Evolutionary conservation across 805 yeast genomes (phyloP).

Genomic region (Hanseniaspora lindneri): DNA sequence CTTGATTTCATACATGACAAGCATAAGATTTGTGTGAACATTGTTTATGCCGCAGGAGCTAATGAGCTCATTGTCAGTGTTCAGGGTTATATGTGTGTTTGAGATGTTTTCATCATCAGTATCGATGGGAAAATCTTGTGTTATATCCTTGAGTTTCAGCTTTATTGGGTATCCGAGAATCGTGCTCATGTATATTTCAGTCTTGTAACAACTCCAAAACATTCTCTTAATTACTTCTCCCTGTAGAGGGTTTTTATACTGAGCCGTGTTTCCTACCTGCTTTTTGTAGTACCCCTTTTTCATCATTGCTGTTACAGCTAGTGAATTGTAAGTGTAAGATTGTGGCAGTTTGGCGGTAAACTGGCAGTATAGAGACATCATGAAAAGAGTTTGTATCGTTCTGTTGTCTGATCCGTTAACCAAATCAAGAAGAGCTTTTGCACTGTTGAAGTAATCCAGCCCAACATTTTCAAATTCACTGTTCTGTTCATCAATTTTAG

Average conservation of each 20-base stretch:
- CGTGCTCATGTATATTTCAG: constrained; percentile 82
- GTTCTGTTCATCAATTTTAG: constrained; percentile 17
- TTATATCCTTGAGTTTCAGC: constrained; percentile 64
- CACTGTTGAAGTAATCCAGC: constrained; percentile 66
- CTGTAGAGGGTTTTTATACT: constrained; percentile 61
- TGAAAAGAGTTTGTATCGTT: constrained; percentile 74
- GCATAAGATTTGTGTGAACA: constrained; percentile 64
- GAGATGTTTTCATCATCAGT: constrained; percentile 80
- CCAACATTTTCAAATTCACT: constrained; percentile 54
- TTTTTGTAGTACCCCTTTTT: constrained; percentile 76
- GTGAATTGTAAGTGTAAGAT: constrained; percentile 81
- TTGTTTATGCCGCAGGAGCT: constrained; percentile 74
- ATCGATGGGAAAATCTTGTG: constrained; percentile 76
- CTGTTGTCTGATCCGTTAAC: constrained; percentile 70
- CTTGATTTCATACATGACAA: constrained; percentile 57
- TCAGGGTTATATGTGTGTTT: constrained; percentile 42
- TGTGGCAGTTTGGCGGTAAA: constrained; percentile 79
- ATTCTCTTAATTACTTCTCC: constrained; percentile 71
- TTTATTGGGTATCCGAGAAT: constrained; percentile 76
- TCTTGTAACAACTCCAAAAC: constrained; percentile 81
- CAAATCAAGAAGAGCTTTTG: constrained; percentile 65
- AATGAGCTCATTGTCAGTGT: constrained; percentile 37
- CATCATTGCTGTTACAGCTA: constrained; percentile 70
- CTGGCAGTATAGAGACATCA: constrained; percentile 75
- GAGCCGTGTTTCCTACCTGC: constrained; percentile 33